Base-by-base conservation (phyloP, 2,329 filamentous ascomycete genomes). In the Nothophoma quercina region DNA sequence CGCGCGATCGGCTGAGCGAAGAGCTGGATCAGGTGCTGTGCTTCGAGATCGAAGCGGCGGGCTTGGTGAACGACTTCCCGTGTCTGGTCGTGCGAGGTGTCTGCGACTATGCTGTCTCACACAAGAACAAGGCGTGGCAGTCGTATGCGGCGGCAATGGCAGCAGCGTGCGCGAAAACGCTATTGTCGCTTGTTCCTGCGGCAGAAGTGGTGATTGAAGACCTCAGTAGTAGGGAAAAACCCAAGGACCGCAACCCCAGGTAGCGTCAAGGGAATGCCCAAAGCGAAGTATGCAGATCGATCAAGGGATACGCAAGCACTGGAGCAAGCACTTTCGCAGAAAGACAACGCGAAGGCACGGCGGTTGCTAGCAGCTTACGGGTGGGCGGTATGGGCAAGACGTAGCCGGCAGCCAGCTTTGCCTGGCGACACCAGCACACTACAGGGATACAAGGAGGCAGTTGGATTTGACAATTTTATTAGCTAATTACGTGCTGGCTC, bases 351-450 rank as follows among this genome's bases (percentile, higher is more conserved):
- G 8, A 34, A 41, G 7, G 12, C 42, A 30, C 55, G 22, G 21
- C 43, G 42, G 22, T 15, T 62, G 5, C 26, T 59, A 10, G 53
- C 48, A n/a, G 32, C 53, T 12, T 36, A 56, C 36, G 61, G 61
- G 6, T 63, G 23, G 58, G 60, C 28, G 60, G 60, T n/a, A 41
- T 58, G 16, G 58, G 60, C 48, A 52, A 60, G 46, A 55, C 55
- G 19, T 26, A 49, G 38, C 22, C n/a, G 25, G 22, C 36, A 9
- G 26, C 15, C 12, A 26, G 10, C 12, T 41, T 41, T 41, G 38
- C 38, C 10, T n/a, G 38, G 25, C 7, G 52, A 49, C 33, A 43
- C 38, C n/a, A 59, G 33, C 36, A 52, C 39, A 18, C 28, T 42
- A 13, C 4, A 42, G 9, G 26, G 39, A 16, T 16, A 25, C 12